phyloP scores from a whole-genome alignment of 495 filamentous ascomycete species.

The Pyrenula aspistea region DNA sequence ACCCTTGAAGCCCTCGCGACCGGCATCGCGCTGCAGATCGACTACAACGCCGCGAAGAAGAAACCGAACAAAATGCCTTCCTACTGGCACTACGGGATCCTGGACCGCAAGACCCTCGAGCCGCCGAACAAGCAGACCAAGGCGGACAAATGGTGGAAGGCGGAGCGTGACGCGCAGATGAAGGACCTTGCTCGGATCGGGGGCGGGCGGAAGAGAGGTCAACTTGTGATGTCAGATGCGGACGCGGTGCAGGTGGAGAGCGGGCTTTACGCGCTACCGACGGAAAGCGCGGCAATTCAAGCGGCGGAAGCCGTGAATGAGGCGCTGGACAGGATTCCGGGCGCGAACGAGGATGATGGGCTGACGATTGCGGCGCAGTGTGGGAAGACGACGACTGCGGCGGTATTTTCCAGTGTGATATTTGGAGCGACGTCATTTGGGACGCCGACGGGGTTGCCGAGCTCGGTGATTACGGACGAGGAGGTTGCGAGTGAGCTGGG shows the following conservation, averaged over 20 bases:
- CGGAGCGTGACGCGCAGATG: neutral
- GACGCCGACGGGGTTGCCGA: neutral
- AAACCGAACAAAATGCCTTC: neutral
- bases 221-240: neutral
- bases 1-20: neutral
- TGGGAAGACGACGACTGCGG: neutral
- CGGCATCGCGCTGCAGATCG: neutral
- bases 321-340: neutral
- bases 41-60: neutral
- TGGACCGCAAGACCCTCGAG: neutral
- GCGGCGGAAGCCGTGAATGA: neutral
- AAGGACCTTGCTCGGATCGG: neutral
- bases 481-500: neutral
- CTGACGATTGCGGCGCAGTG: neutral
- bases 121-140: neutral
- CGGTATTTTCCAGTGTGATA: neutral
- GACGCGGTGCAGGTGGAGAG: neutral
- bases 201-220: neutral
- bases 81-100: neutral
- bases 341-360: neutral
- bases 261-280: neutral
- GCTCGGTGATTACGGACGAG: neutral
- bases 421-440: neutral
- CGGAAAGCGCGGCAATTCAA: neutral
- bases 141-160: neutral